These are phyloP conservation scores for Aspergillus niger DNA, from an alignment of 2,329 filamentous ascomycete species.

Conservation along the genomic window DNA sequence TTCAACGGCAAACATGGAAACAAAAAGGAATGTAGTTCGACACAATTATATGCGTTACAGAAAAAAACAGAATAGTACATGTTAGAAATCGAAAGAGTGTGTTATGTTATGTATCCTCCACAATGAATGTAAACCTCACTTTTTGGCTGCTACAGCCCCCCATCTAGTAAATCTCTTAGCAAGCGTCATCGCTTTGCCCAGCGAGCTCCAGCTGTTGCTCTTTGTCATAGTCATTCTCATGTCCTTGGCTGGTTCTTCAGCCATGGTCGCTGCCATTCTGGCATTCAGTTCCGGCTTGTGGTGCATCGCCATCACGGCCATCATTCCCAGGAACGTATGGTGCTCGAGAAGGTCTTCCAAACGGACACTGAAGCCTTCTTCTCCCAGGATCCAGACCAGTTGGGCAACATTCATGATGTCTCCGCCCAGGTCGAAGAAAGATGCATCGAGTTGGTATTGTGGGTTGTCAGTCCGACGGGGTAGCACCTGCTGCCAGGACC, in stretches of 20 bases:
- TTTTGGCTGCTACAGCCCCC: constrained; percentile 25
- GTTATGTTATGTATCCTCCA: not conserved
- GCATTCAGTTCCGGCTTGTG: constrained; percentile 25
- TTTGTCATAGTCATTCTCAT: constrained; percentile 10
- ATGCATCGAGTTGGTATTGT: constrained; percentile 41
- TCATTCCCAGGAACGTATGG: constrained; percentile 45
- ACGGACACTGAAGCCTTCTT: constrained; percentile 42
- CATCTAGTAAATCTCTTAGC: constrained; percentile 32
- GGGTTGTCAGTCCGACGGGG: constrained; percentile 25
- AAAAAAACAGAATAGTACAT: not conserved
- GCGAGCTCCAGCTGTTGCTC: constrained; percentile 23
- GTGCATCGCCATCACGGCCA: constrained; percentile 38
- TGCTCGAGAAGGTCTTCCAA: constrained; percentile 45
- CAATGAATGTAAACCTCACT: constrained; percentile 19
- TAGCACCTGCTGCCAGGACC: constrained; percentile 45
- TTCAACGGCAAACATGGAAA: not conserved
- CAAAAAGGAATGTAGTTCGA: not conserved
- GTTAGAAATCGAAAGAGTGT: constrained; percentile 7
- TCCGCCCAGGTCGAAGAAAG: constrained; percentile 46
- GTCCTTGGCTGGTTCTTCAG: not conserved
- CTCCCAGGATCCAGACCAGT: constrained; percentile 43
- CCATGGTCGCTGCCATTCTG: constrained; percentile 13
- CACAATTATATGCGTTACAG: not conserved
- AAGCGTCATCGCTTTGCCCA: constrained; percentile 32
- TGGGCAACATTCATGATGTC: constrained; percentile 46